Conservation (phyloP, 345 rosid species). For the Bruguiera parviflora region DNA sequence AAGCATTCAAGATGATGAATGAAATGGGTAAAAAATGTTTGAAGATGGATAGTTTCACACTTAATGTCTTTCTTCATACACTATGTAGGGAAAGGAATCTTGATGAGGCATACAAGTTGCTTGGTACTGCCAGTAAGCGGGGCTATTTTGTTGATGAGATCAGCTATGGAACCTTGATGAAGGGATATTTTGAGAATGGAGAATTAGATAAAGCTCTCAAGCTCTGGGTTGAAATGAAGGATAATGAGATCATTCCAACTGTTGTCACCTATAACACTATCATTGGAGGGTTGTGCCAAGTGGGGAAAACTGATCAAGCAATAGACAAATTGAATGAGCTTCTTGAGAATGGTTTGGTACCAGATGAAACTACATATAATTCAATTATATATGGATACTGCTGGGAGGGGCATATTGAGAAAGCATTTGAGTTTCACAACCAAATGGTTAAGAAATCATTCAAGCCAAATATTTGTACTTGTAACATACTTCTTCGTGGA, state of each 20-base stretch:
- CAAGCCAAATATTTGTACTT: constrained; percentile 58
- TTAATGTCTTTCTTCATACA: constrained; percentile 62
- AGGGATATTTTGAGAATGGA: constrained; percentile 58
- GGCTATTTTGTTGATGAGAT: constrained; percentile 78
- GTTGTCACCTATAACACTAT: constrained; percentile 60
- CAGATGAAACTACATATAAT: constrained; percentile 63
- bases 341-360: constrained; percentile 50
- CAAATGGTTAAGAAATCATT: constrained; percentile 64
- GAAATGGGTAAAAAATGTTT: constrained; percentile 65
- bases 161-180: constrained; percentile 72
- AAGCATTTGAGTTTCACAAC: constrained; percentile 79
- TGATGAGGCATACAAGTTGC: constrained; percentile 53
- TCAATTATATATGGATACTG: constrained; percentile 71
- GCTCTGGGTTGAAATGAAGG: constrained; percentile 87
- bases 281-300: constrained; percentile 64
- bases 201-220: constrained; percentile 44
- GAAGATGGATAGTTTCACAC: constrained; percentile 66
- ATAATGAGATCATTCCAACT: constrained; percentile 57
- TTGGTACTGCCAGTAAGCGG: constrained; percentile 47
- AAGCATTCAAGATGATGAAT: constrained; percentile 64
- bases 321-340: constrained; percentile 66
- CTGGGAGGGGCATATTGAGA: constrained; percentile 60
- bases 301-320: constrained; percentile 63
- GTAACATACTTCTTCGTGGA: constrained; percentile 73
- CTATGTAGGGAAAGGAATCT: constrained; percentile 58